Base-by-base conservation (phyloP, 2,329 filamentous ascomycete species). In the Ilyonectria destructans region DNA sequence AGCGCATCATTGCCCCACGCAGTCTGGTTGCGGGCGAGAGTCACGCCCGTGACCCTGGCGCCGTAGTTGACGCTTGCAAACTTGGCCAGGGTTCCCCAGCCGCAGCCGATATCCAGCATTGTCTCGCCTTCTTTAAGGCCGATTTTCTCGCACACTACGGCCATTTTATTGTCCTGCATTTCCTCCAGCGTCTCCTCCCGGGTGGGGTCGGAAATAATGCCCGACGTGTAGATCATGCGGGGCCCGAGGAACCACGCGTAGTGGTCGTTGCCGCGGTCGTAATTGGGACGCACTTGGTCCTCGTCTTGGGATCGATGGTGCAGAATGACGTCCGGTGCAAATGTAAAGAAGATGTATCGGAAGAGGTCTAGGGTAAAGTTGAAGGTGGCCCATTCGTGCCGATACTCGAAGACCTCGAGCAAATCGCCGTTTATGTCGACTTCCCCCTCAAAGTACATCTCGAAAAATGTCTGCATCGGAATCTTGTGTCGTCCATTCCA, bases 231-330 rank as follows among this genome's bases (percentile, higher is more conserved):
- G 82, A 98, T 94, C 95, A 98, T 98, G 78, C 95, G 94, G 69
- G 95, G 95, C 69, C 96, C 95, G 67, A 98, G 89, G 87, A 98
- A 98, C 94, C 94, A 98, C 79, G 90, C 92, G 85, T 98, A 98
- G 85, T 97, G 97, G 82, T 98, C 95, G 80, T 98, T 95, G 78
- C 95, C 95, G 74, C 93, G 91, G 86, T 98, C 95, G 83, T 98
- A 98, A 85, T 97, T 95, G 80, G 94, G 93, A 78, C 95, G 93
- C 58, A 98, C 94, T 84, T 98, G 95, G 83, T 98, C 95, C 87
- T 97, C 95, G 76, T 98, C 95, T 84, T 97, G 95, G 61, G 93
- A 94, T 58, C 93, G 90, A 72, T 93, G 93, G 85, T 97, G 95
- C 85, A 97, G 90, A 74, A 97, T 89, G 70, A 96, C 89, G 81